phyloP scores from a whole-genome alignment of 805 yeast genomes.

The Ogataea corticis region DNA sequence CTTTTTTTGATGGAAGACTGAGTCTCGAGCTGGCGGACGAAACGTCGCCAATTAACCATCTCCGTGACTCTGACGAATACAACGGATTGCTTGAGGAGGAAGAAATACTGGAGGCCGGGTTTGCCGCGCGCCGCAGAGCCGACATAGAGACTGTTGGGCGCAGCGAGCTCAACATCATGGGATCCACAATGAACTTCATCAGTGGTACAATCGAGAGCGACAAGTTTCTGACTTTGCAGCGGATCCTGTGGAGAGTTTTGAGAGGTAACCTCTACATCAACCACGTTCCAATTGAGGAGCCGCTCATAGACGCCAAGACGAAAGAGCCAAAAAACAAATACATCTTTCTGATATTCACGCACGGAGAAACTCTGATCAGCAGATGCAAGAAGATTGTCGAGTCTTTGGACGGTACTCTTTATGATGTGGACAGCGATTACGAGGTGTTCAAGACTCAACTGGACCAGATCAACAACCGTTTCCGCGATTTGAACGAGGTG shows the following conservation, averaged over 20 bases:
- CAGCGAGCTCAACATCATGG: constrained; percentile 36
- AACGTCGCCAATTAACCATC: constrained; percentile 26
- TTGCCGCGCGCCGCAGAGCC: constrained; percentile 7
- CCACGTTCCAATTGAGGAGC: constrained; percentile 70
- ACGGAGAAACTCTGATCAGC: constrained; percentile 71
- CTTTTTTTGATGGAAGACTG: constrained; percentile 35
- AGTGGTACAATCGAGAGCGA: constrained; percentile 80
- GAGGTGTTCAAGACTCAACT: constrained; percentile 46
- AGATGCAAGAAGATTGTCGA: constrained; percentile 81
- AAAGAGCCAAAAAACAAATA: constrained; percentile 63
- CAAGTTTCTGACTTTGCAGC: constrained; percentile 70
- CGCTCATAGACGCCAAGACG: constrained; percentile 58
- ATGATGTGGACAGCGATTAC: constrained; percentile 50
- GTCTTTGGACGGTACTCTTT: constrained; percentile 81
- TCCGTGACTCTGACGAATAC: constrained; percentile 27
- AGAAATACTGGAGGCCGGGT: constrained; percentile 23
- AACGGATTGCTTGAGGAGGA: constrained; percentile 29
- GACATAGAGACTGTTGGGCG: constrained; percentile 27
- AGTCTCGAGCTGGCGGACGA: constrained; percentile 33
- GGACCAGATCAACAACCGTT: constrained; percentile 46
- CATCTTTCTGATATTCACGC: constrained; percentile 86
- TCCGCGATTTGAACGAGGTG: constrained; percentile 49
- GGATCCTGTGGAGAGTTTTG: constrained; percentile 86
- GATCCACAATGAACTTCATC: constrained; percentile 48
- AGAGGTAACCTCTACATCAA: constrained; percentile 89